Evolutionary conservation across 768 basidiomycete species (phyloP).

Genomic region (Fomitopsis serialis): DNA sequence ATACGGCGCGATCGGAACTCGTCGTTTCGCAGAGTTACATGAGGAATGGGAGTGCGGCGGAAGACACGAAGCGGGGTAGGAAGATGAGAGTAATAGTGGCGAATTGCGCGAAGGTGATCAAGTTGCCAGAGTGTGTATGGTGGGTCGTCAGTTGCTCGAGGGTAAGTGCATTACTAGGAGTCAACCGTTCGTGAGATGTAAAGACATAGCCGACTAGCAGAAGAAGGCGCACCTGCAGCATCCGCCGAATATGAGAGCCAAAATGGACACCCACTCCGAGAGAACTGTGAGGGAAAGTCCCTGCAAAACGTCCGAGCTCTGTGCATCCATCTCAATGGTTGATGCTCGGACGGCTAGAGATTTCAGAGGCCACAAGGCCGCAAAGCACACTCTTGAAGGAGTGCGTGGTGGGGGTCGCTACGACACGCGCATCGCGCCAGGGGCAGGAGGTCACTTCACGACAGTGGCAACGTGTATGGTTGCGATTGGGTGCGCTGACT

Average conservation of each 20-base stretch:
- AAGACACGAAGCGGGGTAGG: conserved; percentile 55
- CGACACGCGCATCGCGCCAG: neutral
- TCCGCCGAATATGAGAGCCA: conserved; percentile 81
- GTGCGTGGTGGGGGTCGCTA: neutral
- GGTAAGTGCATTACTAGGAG: conserved; percentile 67
- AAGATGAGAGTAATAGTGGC: conserved; percentile 69
- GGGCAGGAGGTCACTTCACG: neutral
- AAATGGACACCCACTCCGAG: conserved; percentile 54
- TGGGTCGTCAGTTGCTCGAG: conserved; percentile 66
- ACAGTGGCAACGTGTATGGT: neutral
- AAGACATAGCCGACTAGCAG: neutral
- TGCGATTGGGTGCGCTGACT: neutral
- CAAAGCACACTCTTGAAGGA: neutral
- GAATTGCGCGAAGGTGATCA: conserved; percentile 89
- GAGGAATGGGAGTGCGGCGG: conserved; percentile 1
- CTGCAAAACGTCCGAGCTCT: neutral
- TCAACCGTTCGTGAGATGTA: conserved; percentile 1
- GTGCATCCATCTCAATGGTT: neutral
- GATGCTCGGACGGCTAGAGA: neutral
- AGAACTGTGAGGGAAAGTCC: conserved; percentile 11
- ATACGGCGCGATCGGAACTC: conserved; percentile 71
- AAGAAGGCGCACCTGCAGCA: conserved; percentile 62
- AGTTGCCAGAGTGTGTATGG: conserved; percentile 67
- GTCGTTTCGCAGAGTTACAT: conserved; percentile 54
- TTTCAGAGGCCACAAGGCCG: neutral